Evolutionary conservation across 192 early-diverging fungal genomes (phyloP).

Genomic region (Umbelopsis sp.): DNA sequence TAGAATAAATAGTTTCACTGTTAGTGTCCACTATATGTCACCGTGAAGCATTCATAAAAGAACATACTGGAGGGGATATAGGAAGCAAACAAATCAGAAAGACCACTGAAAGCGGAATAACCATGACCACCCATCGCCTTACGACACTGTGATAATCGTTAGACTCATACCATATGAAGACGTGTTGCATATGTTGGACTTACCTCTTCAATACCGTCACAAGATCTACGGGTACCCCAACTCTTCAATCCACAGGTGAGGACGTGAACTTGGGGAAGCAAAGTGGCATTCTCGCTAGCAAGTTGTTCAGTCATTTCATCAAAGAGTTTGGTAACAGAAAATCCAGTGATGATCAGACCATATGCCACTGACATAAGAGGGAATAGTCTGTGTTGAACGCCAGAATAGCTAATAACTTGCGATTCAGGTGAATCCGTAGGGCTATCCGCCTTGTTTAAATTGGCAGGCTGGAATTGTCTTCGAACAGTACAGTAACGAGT

Average conservation of each 20-base stretch:
- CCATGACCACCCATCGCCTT: constrained; percentile 77
- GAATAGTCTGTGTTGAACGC: constrained; percentile 68
- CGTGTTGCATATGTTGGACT: not conserved
- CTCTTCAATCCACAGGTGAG: constrained; percentile 68
- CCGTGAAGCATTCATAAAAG: no score
- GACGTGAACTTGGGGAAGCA: constrained; percentile 68
- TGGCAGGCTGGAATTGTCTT: constrained; percentile 59
- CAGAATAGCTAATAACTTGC: constrained; percentile 71
- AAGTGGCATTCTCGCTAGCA: constrained; percentile 48
- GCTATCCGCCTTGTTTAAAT: constrained; percentile 27
- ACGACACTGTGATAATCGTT: constrained; percentile 40
- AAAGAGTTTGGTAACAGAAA: constrained; percentile 51
- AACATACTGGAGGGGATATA: constrained; percentile 65
- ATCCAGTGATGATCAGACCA: constrained; percentile 61
- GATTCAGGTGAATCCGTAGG: constrained; percentile 43
- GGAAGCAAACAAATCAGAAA: constrained; percentile 62
- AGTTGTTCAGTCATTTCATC: constrained; percentile 54
- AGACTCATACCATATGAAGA: not conserved
- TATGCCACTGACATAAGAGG: constrained; percentile 65
- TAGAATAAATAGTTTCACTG: not conserved
- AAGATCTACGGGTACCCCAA: constrained; percentile 54
- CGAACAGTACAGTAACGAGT: constrained; percentile 67
- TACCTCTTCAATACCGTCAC: constrained; percentile 63
- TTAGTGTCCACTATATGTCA: not conserved
- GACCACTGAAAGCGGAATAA: constrained; percentile 68